Conservation (phyloP, 192 early-diverging fungal species). For the Thamnidium elegans region DNA sequence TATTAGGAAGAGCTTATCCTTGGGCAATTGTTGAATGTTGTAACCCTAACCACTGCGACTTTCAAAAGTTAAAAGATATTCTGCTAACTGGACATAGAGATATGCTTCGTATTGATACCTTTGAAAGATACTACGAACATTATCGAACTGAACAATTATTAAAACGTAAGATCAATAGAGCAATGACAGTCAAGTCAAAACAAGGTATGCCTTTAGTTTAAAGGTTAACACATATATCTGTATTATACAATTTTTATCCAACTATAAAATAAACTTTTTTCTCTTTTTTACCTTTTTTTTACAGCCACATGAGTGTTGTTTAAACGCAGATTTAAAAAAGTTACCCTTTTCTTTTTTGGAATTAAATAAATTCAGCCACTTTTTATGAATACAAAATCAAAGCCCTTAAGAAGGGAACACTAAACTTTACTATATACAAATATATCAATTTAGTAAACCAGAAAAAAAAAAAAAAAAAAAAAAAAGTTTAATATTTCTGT, state of each 20-base stretch:
- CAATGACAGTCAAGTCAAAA: slow-evolving; percentile 26
- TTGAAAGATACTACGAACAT: slow-evolving; percentile 57
- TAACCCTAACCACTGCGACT: slow-evolving; percentile 90
- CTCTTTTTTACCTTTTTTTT: not conserved
- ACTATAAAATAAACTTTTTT: not conserved
- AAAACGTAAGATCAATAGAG: slow-evolving; percentile 42
- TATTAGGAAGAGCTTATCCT: slow-evolving; percentile 83
- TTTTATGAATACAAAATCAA: too few relatives aligned
- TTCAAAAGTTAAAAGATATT: slow-evolving; percentile 49
- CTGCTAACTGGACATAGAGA: slow-evolving; percentile 50
- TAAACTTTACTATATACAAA: too few relatives aligned
- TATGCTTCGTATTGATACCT: slow-evolving; percentile 49
- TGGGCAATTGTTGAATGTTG: slow-evolving; percentile 92
- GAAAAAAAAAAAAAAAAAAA: too few relatives aligned
- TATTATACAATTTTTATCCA: not conserved
- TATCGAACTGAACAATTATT: slow-evolving; percentile 55
- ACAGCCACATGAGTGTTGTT: too few relatives aligned
- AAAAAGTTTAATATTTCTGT: too few relatives aligned
- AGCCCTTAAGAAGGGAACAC: too few relatives aligned
- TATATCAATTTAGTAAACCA: too few relatives aligned
- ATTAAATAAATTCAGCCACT: too few relatives aligned
- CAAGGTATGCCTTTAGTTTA: not conserved
- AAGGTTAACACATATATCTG: not conserved
- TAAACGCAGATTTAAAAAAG: too few relatives aligned
- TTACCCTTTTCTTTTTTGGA: too few relatives aligned